Base-by-base conservation (phyloP, 106 monocot genomes). In the Dendrobium catenatum region DNA sequence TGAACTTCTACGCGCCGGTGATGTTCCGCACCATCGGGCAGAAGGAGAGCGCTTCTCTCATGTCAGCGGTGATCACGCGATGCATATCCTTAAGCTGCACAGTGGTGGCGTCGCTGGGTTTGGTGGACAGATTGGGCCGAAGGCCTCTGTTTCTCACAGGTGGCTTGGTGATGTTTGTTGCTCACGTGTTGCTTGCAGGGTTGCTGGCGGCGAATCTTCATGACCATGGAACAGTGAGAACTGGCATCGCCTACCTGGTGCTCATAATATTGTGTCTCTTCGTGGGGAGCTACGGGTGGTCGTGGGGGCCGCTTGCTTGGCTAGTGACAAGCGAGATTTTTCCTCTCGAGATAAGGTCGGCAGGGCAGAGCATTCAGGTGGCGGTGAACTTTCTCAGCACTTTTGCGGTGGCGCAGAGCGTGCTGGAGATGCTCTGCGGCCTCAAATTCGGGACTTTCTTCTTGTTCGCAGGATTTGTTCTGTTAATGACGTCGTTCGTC, bases 301-400 rank as follows among this genome's bases (percentile, higher is more conserved):
- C 89, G 18, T 86, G 89, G 89, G 89, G 86, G 4, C 81, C 89
- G 3, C 79, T 89, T 7, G 84, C 81, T 16, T 86, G 86, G 86
- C 33, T 86, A 24, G 79, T 86, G 0, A 74, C 74, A 6, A 86
- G 86, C 19, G 86, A 86, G 86, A 86, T 86, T 6, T 86, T 86
- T 42, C 89, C 86, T 0, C 26, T 82, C 22, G 87, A 88, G 85
- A 77, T 85, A 20, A 55, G 87, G 58, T 82, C 84, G 4, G 77
- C 79, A 0, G 89, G 81, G 42, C 83, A 86, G 89, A 82, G 89
- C 80, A 77, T 84, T 20, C 67, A 37, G 31, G 89, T 86, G 27
- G 84, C 82, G 0, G 77, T 58, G 5, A 74, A 58, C 68, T 86
- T 86, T 29, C 40, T 86, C 72, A 72, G 79, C 51, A 84, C 84